Percentiles rank a stretch among this genome's conserved stretches.
Conservation (phyloP, 768 basidiomycete species). For the Panaeolus papilionaceus region DNA sequence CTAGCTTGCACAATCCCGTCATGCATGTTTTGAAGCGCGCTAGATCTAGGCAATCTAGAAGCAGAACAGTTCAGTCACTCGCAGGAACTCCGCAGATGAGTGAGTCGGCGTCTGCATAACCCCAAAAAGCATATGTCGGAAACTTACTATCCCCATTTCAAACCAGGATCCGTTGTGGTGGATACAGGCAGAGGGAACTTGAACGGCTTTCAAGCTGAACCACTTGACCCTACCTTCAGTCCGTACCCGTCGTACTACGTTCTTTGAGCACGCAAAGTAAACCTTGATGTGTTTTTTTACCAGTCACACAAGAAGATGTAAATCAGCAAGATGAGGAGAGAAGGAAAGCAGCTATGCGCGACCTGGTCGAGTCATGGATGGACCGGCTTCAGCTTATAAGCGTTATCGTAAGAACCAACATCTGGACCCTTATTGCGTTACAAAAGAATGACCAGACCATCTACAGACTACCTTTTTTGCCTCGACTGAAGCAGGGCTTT, state of each 20-base stretch:
- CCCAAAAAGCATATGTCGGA: neutral
- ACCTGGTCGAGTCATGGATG: conserved; percentile 66
- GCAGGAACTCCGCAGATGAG: neutral
- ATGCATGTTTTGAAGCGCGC: neutral
- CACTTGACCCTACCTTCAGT: neutral
- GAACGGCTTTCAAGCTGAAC: neutral
- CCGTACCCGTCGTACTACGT: neutral
- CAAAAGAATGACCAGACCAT: neutral
- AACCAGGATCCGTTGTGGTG: neutral
- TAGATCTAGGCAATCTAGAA: neutral
- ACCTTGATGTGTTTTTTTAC: neutral
- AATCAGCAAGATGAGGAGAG: conserved; percentile 53
- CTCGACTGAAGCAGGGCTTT: conserved; percentile 58
- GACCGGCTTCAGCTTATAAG: conserved; percentile 66
- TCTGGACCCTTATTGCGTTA: neutral
- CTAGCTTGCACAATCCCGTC: neutral
- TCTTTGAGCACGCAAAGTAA: neutral
- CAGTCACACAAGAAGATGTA: conserved; percentile 52
- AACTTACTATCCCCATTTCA: neutral
- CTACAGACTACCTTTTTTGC: conserved; percentile 68
- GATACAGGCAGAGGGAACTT: neutral
- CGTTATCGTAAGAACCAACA: conserved; percentile 51
- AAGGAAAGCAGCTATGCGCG: conserved; percentile 49
- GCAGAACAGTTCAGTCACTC: neutral
- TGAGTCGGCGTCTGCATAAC: neutral